Evolutionary conservation across 1,284 basidiomycete genomes (phyloP).

Genomic region (Rhodotorula sp.): DNA sequence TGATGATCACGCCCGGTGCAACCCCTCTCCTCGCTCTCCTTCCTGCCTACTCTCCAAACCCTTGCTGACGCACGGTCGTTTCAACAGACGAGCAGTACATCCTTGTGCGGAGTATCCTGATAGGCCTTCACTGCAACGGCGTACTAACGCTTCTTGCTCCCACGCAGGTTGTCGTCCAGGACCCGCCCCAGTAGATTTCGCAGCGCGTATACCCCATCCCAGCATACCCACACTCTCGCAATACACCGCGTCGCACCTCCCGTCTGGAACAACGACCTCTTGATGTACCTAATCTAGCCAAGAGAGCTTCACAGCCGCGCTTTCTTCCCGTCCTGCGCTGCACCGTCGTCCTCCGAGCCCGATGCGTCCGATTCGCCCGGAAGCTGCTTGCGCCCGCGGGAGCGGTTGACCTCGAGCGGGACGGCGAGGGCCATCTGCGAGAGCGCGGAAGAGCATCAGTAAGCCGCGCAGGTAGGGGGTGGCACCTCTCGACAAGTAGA

Average conservation of each 20-base stretch:
- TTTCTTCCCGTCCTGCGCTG: not conserved
- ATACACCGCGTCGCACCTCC: not conserved
- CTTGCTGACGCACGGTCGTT: not conserved
- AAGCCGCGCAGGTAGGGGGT: no score
- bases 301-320: not conserved
- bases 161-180: slow-evolving; percentile 38
- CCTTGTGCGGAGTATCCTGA: slow-evolving; percentile 54
- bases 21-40: slow-evolving; percentile 25
- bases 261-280: not conserved
- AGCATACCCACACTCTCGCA: not conserved
- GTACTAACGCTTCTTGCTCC: not conserved
- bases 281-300: not conserved
- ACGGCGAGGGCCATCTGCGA: slow-evolving; percentile 31
- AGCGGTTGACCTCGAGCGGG: slow-evolving; percentile 26
- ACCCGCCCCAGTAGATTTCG: slow-evolving; percentile 23
- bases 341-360: not conserved
- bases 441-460: not conserved
- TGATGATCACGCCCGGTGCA: slow-evolving; percentile 90
- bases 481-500: no score
- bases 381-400: not conserved
- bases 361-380: not conserved
- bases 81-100: slow-evolving; percentile 72
- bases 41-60: not conserved
- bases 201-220: not conserved
- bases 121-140: no score